Evolutionary conservation across 805 yeast species (phyloP).

Genomic region (Isabelozyma heimii): DNA sequence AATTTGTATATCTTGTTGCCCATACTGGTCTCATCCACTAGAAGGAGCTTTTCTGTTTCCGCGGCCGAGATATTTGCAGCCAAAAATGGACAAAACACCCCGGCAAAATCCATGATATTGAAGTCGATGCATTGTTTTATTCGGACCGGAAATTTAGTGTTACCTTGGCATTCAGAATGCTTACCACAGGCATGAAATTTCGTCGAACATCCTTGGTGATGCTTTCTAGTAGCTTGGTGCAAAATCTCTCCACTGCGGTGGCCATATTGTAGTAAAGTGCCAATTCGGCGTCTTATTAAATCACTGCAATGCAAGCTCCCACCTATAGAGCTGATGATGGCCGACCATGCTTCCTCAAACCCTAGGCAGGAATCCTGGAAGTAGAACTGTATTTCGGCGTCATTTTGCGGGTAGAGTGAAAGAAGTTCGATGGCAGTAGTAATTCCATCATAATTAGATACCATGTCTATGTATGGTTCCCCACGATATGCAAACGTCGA

Average conservation of each 20-base stretch:
- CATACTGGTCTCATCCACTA: conserved; percentile 12
- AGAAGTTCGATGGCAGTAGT: conserved; percentile 28
- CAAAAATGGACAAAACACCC: conserved; percentile 23
- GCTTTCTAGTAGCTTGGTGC: background rate
- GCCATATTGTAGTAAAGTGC: background rate
- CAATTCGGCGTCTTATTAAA: conserved; percentile 4
- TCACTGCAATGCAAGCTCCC: conserved; percentile 10
- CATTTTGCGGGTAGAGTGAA: conserved; percentile 40
- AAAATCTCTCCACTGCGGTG: conserved; percentile 11
- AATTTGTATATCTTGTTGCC: conserved; percentile 21
- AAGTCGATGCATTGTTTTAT: conserved; percentile 38
- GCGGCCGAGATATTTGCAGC: conserved; percentile 10
- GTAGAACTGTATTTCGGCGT: conserved; percentile 35
- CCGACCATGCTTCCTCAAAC: conserved; percentile 53
- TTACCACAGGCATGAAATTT: background rate
- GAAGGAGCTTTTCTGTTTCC: conserved; percentile 7
- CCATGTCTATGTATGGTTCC: conserved; percentile 47
- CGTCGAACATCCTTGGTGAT: background rate
- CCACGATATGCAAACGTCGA: conserved; percentile 51
- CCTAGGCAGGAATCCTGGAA: conserved; percentile 45
- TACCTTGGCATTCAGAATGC: background rate
- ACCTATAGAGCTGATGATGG: conserved; percentile 21
- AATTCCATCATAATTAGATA: conserved; percentile 42
- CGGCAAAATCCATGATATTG: conserved; percentile 31
- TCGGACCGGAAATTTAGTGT: conserved; percentile 13